These are phyloP conservation scores for Aspergillus versicolor DNA, from an alignment of 2,329 filamentous ascomycete genomes.

Conservation along the genomic window DNA sequence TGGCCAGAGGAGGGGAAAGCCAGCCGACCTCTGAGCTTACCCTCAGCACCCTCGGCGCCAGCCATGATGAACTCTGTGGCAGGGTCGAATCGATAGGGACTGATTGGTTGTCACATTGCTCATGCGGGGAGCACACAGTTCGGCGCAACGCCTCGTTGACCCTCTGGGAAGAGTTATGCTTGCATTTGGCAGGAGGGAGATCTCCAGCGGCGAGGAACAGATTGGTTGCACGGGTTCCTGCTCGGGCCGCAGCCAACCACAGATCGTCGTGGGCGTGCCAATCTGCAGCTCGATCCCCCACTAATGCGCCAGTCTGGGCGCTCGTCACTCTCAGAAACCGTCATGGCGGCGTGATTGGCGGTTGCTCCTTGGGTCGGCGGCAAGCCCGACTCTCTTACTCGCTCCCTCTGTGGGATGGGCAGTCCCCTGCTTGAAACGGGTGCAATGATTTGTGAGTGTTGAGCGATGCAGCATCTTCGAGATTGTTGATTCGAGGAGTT, in stretches of 20 bases:
- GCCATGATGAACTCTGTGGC: slow-evolving; percentile 1
- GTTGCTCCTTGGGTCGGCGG: slow-evolving; percentile 6
- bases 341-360: slow-evolving; percentile 14
- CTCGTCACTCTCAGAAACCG: slow-evolving; percentile 13
- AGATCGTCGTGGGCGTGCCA: slow-evolving; percentile 1
- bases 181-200: slow-evolving; percentile 4
- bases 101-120: slow-evolving; percentile 15
- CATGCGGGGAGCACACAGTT: slow-evolving; percentile 10
- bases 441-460: not conserved
- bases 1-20: slow-evolving; percentile 9
- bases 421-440: not conserved
- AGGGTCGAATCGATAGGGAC: not conserved
- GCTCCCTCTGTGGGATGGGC: slow-evolving; percentile 6
- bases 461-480: not conserved
- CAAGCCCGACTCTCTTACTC: slow-evolving; percentile 12
- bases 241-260: slow-evolving; percentile 10
- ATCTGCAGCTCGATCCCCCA: slow-evolving; percentile 11
- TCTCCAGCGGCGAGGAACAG: slow-evolving; percentile 2
- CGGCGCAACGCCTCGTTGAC: not conserved
- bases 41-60: slow-evolving; percentile 8
- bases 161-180: not conserved
- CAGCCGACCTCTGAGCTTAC: slow-evolving; percentile 5
- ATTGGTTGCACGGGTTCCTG: slow-evolving; percentile 11
- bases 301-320: slow-evolving; percentile 16
- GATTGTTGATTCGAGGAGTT: not conserved